These are phyloP conservation scores for Coemansia sp. DNA, from an alignment of 192 early-diverging fungal genomes.

Conservation along the genomic window DNA sequence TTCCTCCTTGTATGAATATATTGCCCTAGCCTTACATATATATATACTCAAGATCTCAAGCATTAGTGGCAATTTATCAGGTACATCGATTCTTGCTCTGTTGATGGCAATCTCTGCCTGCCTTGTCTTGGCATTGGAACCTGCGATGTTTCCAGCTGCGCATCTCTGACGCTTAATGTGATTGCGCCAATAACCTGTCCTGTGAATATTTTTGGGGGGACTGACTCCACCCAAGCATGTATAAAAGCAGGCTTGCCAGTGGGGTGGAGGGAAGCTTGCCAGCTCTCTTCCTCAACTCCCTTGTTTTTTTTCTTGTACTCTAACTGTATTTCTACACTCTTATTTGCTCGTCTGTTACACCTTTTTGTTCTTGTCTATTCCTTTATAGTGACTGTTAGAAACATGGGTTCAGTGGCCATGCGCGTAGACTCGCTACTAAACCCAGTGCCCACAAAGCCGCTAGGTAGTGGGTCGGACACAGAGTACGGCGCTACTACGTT, in stretches of 20 bases:
- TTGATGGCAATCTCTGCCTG: background rate
- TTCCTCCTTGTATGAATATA: constrained; percentile 1
- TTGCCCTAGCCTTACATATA: background rate
- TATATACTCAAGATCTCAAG: background rate
- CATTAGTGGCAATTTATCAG: background rate
- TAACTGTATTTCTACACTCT: background rate
- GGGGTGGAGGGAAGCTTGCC: background rate
- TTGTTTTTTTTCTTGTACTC: background rate
- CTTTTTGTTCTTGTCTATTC: background rate
- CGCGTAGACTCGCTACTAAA: constrained; percentile 18
- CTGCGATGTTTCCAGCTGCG: background rate
- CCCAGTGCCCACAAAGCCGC: background rate
- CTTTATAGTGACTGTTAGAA: background rate
- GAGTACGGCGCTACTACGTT: background rate
- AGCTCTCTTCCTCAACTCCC: background rate
- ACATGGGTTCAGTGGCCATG: background rate
- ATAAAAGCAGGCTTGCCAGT: background rate
- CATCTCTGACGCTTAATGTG: background rate
- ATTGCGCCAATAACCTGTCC: background rate
- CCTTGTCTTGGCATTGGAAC: background rate
- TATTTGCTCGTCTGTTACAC: background rate
- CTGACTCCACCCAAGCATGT: background rate
- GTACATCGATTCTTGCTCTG: background rate
- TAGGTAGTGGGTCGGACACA: background rate
- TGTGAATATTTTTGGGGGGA: background rate